Evolutionary conservation across 2,329 filamentous ascomycete species (phyloP), one percentile per base, ranked within the genome.

Genomic region (Fusarium transvaalense): DNA sequence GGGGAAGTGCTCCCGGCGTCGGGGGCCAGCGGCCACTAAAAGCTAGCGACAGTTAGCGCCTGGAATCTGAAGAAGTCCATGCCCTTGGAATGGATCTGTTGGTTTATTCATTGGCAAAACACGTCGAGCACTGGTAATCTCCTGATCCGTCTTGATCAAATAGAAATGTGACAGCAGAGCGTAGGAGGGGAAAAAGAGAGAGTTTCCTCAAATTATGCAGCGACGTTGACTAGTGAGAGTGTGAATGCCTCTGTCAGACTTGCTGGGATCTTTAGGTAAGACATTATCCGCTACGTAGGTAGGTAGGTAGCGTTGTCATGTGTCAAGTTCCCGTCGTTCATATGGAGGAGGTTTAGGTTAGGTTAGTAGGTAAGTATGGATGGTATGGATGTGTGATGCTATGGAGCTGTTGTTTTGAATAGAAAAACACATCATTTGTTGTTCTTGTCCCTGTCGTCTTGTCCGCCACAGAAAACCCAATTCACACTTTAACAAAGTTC

Each of bases 21-120:
- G 56, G 66, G 29, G 65, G 64, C 15, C 41, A 42, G 34, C 56
- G 66, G 66, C 66, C 66, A 66, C 66, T 68, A 69, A 62, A 66
- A n/a, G 17, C 42, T 66, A 69, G 65, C 55, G 61, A 62, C 48
- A 12, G 17, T 35, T 67, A 69, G 66, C 66, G 64, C 63, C 45
- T 57, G 34, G 43, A 51, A 63, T 48, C 50, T 59, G 31, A 37
- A 31, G 47, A 53, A 32, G 43, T 41, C 39, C 41, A 52, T 56
- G 27, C 19, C 45, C n/a, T 39, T 54, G 43, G 46, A 43, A 41
- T 41, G 38, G 38, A 61, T 66, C 55, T 69, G 67, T 47, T 56
- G 57, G 53, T 58, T 65, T 61, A 58, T 34, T 51, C 38, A 69
- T 53, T 48, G 50, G 42, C 39, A 57, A 57, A 50, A 50, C 41